Conservation (phyloP, 202 grass and related monocot genomes). For the Zizania palustris region DNA sequence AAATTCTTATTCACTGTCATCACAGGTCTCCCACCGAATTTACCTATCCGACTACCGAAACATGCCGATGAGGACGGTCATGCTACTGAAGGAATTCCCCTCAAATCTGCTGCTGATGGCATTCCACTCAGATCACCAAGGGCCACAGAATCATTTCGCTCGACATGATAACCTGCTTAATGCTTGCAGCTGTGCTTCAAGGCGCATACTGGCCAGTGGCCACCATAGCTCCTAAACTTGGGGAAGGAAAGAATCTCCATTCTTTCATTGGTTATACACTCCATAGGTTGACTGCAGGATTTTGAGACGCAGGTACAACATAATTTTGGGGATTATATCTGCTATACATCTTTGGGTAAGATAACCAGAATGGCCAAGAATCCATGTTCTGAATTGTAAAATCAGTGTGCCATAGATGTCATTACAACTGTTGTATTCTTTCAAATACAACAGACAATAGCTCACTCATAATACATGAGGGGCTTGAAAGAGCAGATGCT, state of each 20-base stretch:
- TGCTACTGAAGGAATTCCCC: slow-evolving; percentile 67
- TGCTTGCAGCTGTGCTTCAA: slow-evolving; percentile 19
- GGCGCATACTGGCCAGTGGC: slow-evolving; percentile 17
- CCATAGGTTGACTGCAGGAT: slow-evolving; percentile 66
- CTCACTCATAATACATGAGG: too few relatives aligned
- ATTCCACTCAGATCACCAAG: slow-evolving; percentile 72
- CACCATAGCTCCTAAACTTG: slow-evolving; percentile 32
- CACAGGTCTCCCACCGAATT: slow-evolving; percentile 53
- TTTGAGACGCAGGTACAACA: slow-evolving; percentile 51
- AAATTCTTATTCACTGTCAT: slow-evolving; percentile 12
- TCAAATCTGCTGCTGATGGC: slow-evolving; percentile 62
- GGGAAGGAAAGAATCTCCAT: slow-evolving; percentile 53
- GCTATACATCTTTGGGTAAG: slow-evolving; percentile 41
- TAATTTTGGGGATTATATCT: slow-evolving; percentile 42
- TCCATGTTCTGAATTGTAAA: slow-evolving; percentile 34
- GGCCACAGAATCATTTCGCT: slow-evolving; percentile 51
- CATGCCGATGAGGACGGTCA: slow-evolving; percentile 65
- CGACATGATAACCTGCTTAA: slow-evolving; percentile 16
- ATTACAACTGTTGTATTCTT: too few relatives aligned
- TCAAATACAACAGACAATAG: too few relatives aligned
- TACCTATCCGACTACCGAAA: slow-evolving; percentile 65
- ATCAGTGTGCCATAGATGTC: background rate
- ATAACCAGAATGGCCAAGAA: slow-evolving; percentile 33
- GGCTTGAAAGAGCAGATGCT: too few relatives aligned
- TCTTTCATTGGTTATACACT: slow-evolving; percentile 54